Evolutionary conservation across 306 rosid genomes (phyloP).

Genomic region (Citrullus amarus): DNA sequence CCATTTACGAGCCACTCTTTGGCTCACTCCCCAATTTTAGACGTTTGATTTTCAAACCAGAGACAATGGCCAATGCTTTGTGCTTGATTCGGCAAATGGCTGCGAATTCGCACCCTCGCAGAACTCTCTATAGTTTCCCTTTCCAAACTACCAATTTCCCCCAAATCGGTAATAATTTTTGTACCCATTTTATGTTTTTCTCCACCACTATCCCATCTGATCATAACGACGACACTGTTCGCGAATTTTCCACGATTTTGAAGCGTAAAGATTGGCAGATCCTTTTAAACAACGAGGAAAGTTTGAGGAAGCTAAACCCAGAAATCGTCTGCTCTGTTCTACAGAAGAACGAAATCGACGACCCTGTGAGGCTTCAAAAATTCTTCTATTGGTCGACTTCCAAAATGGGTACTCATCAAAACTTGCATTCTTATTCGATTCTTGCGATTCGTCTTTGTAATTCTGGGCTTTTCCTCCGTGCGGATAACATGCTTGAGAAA

Average conservation of each 20-base stretch:
- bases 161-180: not conserved
- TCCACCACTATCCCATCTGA: slow-evolving; percentile 4
- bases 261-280: slow-evolving; percentile 20
- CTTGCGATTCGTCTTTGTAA: slow-evolving; percentile 35
- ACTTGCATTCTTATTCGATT: slow-evolving; percentile 27
- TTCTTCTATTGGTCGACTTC: slow-evolving; percentile 39
- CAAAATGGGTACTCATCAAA: slow-evolving; percentile 26
- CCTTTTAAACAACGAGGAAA: slow-evolving; percentile 13
- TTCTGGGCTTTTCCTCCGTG: slow-evolving; percentile 18
- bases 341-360: slow-evolving; percentile 13
- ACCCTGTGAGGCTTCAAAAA: slow-evolving; percentile 25
- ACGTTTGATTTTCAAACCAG: not conserved
- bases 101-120: not conserved
- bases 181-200: not conserved
- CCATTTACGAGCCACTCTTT: not conserved
- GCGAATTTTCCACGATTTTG: slow-evolving; percentile 29
- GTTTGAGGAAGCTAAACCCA: slow-evolving; percentile 24
- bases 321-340: slow-evolving; percentile 29
- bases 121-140: not conserved
- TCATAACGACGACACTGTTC: slow-evolving; percentile 18
- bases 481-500: slow-evolving; percentile 20
- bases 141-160: not conserved
- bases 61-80: not conserved
- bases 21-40: not conserved
- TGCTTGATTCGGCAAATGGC: slow-evolving; percentile 3